Percentiles rank a stretch among this genome's conserved stretches.
phyloP scores from a whole-genome alignment of 352 stramenopile genomes.

The Blastocystis sp. region DNA sequence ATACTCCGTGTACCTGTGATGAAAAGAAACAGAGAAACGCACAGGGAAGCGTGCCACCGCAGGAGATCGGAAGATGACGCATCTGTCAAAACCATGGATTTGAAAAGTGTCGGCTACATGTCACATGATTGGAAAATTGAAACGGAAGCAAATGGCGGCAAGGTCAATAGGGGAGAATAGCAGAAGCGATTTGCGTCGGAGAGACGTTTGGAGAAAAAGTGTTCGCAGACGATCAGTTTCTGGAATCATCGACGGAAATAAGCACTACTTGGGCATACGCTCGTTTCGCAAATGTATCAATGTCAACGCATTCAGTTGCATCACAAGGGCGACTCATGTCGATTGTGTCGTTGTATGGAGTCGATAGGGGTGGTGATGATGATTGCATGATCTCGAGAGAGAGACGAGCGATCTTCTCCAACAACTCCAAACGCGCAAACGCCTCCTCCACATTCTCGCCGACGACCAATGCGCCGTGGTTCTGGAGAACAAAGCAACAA shows the following conservation, averaged over 20 bases:
- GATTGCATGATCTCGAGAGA: not conserved
- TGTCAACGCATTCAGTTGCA: not conserved
- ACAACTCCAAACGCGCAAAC: not conserved
- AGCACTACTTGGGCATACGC: constrained; percentile 6
- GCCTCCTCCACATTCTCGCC: not conserved
- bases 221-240: constrained; percentile 7
- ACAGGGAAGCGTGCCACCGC: not conserved
- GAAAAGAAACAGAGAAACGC: not conserved
- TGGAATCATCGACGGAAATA: not conserved
- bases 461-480: constrained; percentile 31
- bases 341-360: not conserved
- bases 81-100: not conserved
- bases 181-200: not conserved
- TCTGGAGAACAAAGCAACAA: constrained; percentile 23
- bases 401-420: not conserved
- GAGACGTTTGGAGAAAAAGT: not conserved
- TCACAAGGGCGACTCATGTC: not conserved
- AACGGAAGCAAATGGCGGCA: not conserved
- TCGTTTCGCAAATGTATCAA: not conserved
- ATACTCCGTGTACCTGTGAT: not conserved
- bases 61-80: not conserved
- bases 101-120: not conserved
- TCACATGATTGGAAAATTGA: not conserved
- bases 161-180: not conserved
- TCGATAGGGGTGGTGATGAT: not conserved